These are phyloP conservation scores for Populus hybrid DNA, from an alignment of 441 rosid genomes.

Conservation along the genomic window DNA sequence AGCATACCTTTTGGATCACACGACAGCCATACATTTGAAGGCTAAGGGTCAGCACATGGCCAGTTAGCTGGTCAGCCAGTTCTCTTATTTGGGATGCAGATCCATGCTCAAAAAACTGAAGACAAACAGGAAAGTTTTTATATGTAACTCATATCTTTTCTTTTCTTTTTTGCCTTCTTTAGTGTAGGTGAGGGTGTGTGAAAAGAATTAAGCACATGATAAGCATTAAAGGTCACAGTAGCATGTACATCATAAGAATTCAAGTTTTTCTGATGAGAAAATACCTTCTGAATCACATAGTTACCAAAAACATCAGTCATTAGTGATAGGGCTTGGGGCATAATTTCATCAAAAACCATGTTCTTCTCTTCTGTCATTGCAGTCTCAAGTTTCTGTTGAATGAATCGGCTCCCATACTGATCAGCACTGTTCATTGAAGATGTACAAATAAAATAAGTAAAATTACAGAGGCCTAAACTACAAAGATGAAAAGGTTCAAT, in stretches of 20 bases:
- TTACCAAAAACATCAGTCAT: constrained; percentile 91
- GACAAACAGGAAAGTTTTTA: constrained; percentile 2
- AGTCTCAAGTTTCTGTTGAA: constrained; percentile 80
- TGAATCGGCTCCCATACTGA: constrained; percentile 78
- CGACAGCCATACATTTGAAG: constrained; percentile 92
- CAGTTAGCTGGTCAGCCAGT: constrained; percentile 62
- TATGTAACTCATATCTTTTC: neutral
- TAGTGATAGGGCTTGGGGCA: constrained; percentile 59
- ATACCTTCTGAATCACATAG: constrained; percentile 81
- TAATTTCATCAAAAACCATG: constrained; percentile 68
- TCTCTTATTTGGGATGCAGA: constrained; percentile 60
- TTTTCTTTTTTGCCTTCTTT: neutral
- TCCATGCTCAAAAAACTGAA: constrained; percentile 86
- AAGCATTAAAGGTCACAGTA: constrained; percentile 1
- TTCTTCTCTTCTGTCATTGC: constrained; percentile 59
- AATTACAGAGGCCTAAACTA: neutral
- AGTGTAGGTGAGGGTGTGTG: neutral
- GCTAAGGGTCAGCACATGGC: constrained; percentile 74
- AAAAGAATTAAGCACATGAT: neutral
- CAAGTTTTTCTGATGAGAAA: constrained; percentile 4
- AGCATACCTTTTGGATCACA: constrained; percentile 71
- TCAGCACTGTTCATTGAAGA: constrained; percentile 46
- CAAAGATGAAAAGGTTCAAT: constrained; percentile 1
- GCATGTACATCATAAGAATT: neutral
- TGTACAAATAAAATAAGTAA: constrained; percentile 8